Evolutionary conservation across 345 rosid genomes (phyloP).

Genomic region (Acer saccharum): DNA sequence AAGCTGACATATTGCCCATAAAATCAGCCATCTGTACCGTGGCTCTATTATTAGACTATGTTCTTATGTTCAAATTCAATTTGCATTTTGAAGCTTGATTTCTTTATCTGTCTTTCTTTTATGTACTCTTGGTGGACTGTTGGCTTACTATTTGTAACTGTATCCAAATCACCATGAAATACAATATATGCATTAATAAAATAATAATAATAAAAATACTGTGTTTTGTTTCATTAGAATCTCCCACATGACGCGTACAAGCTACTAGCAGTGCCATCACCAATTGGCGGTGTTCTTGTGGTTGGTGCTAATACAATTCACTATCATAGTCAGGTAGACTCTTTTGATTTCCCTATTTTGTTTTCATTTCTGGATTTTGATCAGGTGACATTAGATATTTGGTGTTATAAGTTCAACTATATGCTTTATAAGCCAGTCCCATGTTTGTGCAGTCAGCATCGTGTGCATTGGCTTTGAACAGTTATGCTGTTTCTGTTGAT

Average conservation of each 20-base stretch:
- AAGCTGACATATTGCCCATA: background rate
- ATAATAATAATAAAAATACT: background rate
- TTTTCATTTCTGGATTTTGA: background rate
- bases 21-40: background rate
- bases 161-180: background rate
- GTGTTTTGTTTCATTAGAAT: conserved; percentile 49
- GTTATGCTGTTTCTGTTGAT: conserved; percentile 73
- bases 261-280: conserved; percentile 95
- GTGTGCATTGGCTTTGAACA: conserved; percentile 83
- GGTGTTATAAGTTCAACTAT: conserved; percentile 11
- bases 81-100: conserved; percentile 24
- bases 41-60: background rate
- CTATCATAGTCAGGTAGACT: conserved; percentile 88
- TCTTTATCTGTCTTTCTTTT: background rate
- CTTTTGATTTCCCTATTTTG: conserved; percentile 11
- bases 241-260: conserved; percentile 98
- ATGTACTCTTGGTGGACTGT: background rate
- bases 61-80: conserved; percentile 13
- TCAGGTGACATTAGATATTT: conserved; percentile 9
- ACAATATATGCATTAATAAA: background rate
- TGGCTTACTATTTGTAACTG: background rate
- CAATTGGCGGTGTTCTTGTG: conserved; percentile 96
- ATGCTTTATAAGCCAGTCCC: conserved; percentile 11
- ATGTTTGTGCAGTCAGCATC: conserved; percentile 81
- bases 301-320: conserved; percentile 81